phyloP scores from a whole-genome alignment of 1,139 yeast species.

The Pneumocystis canis region DNA sequence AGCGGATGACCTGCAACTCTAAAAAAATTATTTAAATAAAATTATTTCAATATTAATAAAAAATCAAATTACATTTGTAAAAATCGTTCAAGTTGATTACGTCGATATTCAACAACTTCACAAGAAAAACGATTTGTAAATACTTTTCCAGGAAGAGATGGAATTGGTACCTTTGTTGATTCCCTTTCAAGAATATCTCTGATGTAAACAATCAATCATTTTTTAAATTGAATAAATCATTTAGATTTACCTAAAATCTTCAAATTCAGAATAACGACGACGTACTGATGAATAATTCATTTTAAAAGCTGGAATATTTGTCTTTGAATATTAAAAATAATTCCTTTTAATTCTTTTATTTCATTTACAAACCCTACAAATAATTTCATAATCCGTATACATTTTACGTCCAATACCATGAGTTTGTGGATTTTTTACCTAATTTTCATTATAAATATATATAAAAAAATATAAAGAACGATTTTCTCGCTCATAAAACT shows the following conservation, averaged over 20 bases:
- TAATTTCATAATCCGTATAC: conserved; percentile 83
- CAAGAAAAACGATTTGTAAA: conserved; percentile 63
- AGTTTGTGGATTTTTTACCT: conserved; percentile 60
- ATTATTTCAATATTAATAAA: not conserved
- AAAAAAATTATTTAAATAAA: not conserved
- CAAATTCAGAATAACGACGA: conserved; percentile 83
- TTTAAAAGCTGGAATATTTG: conserved; percentile 66
- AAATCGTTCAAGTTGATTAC: conserved; percentile 74
- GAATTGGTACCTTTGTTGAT: conserved; percentile 63
- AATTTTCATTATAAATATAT: conserved; percentile 7
- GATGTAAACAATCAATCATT: not conserved
- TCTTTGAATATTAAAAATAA: conserved; percentile 16
- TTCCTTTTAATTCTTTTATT: not conserved
- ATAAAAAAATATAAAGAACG: not conserved
- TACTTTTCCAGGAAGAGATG: conserved; percentile 78
- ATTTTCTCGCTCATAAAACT: too few species aligned
- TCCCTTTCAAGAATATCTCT: conserved; percentile 62
- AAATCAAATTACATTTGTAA: conserved; percentile 32
- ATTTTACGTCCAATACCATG: conserved; percentile 54
- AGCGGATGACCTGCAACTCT: conserved; percentile 86
- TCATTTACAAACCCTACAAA: conserved; percentile 42
- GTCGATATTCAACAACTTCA: conserved; percentile 66
- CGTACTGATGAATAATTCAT: conserved; percentile 55
- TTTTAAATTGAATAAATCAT: not conserved
- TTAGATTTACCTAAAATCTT: conserved; percentile 32